Percentiles rank a stretch among this genome's conserved stretches.
Conservation (phyloP, 306 rosid genomes). For the Cicer yamashitae region DNA sequence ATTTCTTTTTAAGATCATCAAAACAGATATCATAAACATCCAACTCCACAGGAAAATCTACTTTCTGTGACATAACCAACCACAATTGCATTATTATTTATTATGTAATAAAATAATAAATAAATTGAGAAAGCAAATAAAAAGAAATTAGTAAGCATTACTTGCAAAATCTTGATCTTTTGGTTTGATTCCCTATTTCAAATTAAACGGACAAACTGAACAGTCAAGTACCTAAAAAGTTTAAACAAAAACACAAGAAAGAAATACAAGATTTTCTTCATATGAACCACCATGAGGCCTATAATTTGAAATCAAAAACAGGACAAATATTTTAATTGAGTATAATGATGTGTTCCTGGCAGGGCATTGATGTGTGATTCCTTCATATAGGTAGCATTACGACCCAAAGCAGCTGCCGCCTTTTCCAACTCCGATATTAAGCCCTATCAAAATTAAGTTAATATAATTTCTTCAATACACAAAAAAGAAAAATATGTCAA, state of each 20-base stretch:
- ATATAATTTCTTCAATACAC: background rate
- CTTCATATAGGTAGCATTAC: slow-evolving; percentile 80
- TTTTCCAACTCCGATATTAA: slow-evolving; percentile 94
- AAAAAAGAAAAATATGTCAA: background rate
- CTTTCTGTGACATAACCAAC: slow-evolving; percentile 72
- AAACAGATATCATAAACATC: slow-evolving; percentile 93
- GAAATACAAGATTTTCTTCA: slow-evolving; percentile 2
- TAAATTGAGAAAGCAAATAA: slow-evolving; percentile 15
- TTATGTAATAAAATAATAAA: too few species aligned
- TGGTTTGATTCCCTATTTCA: slow-evolving; percentile 99
- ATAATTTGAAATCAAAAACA: too few species aligned
- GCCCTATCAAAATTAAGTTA: slow-evolving; percentile 64
- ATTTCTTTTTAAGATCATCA: slow-evolving; percentile 76
- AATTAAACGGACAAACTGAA: slow-evolving; percentile 97
- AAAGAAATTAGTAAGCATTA: slow-evolving; percentile 47
- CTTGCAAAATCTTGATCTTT: slow-evolving; percentile 97
- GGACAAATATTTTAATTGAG: too few species aligned
- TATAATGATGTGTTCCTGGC: slow-evolving; percentile 43
- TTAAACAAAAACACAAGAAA: slow-evolving; percentile 23
- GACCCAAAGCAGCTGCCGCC: slow-evolving; percentile 86
- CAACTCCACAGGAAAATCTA: slow-evolving; percentile 92
- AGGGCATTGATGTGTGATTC: slow-evolving; percentile 92
- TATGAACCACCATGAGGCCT: too few species aligned
- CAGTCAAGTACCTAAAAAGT: slow-evolving; percentile 76
- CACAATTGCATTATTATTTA: background rate